Percentiles rank a stretch among this genome's conserved stretches.
phyloP scores from a whole-genome alignment of 1,284 basidiomycete genomes.

The Hemileia vastatrix region DNA sequence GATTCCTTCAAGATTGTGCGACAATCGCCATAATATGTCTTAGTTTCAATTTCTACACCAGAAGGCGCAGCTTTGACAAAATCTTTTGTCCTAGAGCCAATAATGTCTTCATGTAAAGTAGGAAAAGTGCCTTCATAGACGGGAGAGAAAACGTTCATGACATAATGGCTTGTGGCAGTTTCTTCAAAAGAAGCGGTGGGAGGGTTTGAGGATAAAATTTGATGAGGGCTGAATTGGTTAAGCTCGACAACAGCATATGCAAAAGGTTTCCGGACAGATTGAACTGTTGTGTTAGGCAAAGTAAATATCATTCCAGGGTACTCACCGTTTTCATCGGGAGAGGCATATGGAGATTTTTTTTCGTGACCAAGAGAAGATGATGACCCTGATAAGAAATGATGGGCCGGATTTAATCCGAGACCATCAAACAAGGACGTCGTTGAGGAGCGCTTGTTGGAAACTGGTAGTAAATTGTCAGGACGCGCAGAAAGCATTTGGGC shows the following conservation, averaged over 20 bases:
- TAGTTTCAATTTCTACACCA: constrained; percentile 19
- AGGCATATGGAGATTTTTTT: constrained; percentile 4
- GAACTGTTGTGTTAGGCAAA: constrained; percentile 15
- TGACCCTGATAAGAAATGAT: constrained; percentile 22
- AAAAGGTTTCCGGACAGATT: constrained; percentile 67
- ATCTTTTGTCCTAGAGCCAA: constrained; percentile 65
- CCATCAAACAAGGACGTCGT: constrained; percentile 7
- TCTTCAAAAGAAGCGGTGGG: constrained; percentile 49
- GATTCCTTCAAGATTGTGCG: constrained; percentile 69
- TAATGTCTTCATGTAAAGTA: constrained; percentile 89
- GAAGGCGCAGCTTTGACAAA: constrained; percentile 63
- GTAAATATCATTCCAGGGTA: constrained; percentile 26
- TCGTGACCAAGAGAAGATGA: constrained; percentile 17
- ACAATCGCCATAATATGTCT: constrained; percentile 64
- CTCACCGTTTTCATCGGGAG: constrained; percentile 6
- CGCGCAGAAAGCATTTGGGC: not conserved
- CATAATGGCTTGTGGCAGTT: constrained; percentile 60
- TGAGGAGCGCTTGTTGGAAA: not conserved
- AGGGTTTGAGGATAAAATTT: constrained; percentile 26
- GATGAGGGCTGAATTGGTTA: constrained; percentile 58
- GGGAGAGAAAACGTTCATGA: constrained; percentile 81
- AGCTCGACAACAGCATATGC: constrained; percentile 87
- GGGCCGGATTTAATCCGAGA: constrained; percentile 2
- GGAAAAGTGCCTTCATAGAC: constrained; percentile 73
- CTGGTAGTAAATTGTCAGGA: not conserved